Evolutionary conservation across 2,329 filamentous ascomycete species (phyloP), one percentile per base, ranked within the genome.

Genomic region (Fusarium equiseti): DNA sequence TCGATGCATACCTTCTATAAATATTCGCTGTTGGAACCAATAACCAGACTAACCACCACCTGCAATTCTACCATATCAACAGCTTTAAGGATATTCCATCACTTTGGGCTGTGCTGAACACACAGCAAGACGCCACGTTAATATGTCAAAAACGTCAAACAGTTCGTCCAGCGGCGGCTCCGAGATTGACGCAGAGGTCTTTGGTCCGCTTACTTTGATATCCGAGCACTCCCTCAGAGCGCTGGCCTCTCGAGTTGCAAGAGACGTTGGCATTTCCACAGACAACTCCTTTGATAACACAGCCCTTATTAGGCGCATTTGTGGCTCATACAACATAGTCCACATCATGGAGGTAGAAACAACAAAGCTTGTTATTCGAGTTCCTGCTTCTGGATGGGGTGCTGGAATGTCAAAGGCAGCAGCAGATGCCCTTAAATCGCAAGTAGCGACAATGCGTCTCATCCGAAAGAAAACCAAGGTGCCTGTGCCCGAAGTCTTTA

Each of bases 401-500:
- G 40, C 20, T 9, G 58, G 63, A 32, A 66, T 68, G 62, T 66
- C 62, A 51, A 60, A 54, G n/a, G 24, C n/a, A 12, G 65, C 63
- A 6, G 52, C 49, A 53, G 52, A 54, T 22, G 63, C 63, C 13
- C 55, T 68, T 43, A 50, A 57, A 31, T 68, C 66, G 16, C 58
- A 68, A 42, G 63, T 40, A 16, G 40, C 48, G 22, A 56, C 53
- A 24, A 68, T 67, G 49, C 49, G 58, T 18, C 51, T 63, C 38
- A 45, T 66, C 29, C 35, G 48, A 44, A 22, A 49, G 24, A 27
- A 62, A 9, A 59, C 54, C 3, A 27, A 45, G 11, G 38, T 32
- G 9, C 57, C 35, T 26, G 26, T 63, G 1, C 61, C 57, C 5
- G 57, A 63, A 15, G 32, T 63, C 4, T 62, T 40, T 8, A 35